Base-by-base conservation (phyloP, 1,284 basidiomycete species). In the Fomitiporia mediterranea region DNA sequence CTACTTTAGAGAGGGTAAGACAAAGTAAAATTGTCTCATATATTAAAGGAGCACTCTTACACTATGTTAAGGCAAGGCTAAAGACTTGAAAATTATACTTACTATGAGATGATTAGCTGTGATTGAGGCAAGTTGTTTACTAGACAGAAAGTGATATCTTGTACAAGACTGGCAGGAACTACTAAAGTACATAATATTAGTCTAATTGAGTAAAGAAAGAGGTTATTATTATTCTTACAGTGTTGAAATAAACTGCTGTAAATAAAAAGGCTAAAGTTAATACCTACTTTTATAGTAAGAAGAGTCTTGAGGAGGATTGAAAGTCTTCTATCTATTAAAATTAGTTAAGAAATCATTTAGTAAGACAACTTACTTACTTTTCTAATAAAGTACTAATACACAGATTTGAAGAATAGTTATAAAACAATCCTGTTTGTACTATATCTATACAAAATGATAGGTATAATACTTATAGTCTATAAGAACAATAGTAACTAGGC, bases 1-100 rank as follows among this genome's bases (percentile, higher is more conserved):
- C 38, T 23, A 47, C 32, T 40, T 55, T 55, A 15, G 38, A 27
- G 8, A 55, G 25, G 8, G 53, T 47, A 3, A 55, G 46, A 15
- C n/a, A 3, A 25, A 55, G 39, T 3, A 55, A 37, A 9, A 55
- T 25, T 27, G 43, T n/a, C 9, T 35, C 53, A 40, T 39, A 55
- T 32, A 15, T 13, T n/a, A 55, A 15, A 11, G 53, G 53, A 27
- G 35, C 21, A 15, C 32, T 17, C 51, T 40, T 53, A n/a, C 30
- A 32, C 28, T 11, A 48, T n/a, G n/a, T n/a, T n/a, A 21, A 38
- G 9, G n/a, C n/a, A 21, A 28, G 7, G 13, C n/a, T 11, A n/a
- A 13, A 42, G 39, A 40, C 4, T 8, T 21, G 8, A 19, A 8
- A 3, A 6, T 5, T 9, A 13, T 9, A 25, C 43, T 15, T 8